Evolutionary conservation across 371 early-diverging fungal species (phyloP), one percentile per base, ranked within the genome.

Genomic region (Mucor irregularis): DNA sequence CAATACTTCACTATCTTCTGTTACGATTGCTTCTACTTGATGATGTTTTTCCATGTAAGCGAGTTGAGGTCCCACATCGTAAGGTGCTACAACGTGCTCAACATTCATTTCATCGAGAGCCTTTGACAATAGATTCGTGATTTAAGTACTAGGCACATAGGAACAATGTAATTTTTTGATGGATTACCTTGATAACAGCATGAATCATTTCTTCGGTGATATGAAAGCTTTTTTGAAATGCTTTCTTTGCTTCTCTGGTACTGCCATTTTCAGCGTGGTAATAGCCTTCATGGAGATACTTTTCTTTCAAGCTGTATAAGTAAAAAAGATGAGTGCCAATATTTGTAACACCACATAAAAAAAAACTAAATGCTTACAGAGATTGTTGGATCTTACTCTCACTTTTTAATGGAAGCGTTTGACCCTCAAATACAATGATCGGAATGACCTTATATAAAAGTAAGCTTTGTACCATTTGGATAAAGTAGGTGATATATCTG

Each of bases 31-130:
- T 24, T 84, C 73, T 10, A 93, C 91, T 14, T 87, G 46, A 10
- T 89, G 87, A 8, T 71, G 81, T 16, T 82, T 80, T 29, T 90
- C 78, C 16, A 99, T 71, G 64, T 86, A 97, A 0, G 93, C 89
- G 31, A 99, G 76, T 68, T 99, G 99, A 1, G 99, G 95, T 74
- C 99, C 99, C 0, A 99, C 96, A 69, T 99, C 99, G 60, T 97
- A 99, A 0, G 99, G 99, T 5, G 99, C 95, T 1, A 98, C 93
- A 6, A 99, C 76, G 69, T 82, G 93, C 37, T 87, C 72, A 22
- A 99, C 79, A 14, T 80, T 75, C 25, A 19, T 7, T 24, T 17
- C 10, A 24, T 42, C 42, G 3, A 42, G 14, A 10, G 21, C 42
- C 42, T 42, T 24, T 22, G 4, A 42, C 8, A 5, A 24, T 21